Evolutionary conservation across 1,139 yeast species (phyloP).

Genomic region (Suhomyces guaymorum): DNA sequence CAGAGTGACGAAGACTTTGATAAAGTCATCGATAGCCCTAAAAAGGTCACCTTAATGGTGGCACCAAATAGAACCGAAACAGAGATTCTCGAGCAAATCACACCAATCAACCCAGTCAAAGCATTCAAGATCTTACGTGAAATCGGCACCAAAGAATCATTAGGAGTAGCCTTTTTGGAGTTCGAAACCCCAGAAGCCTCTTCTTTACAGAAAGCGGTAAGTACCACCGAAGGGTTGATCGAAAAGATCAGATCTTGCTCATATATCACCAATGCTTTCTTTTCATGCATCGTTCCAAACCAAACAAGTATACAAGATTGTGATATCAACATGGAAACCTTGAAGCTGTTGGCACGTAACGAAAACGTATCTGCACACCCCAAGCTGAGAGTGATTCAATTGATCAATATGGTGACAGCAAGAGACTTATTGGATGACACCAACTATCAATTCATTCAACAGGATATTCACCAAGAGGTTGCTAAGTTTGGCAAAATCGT

Average conservation of each 20-base stretch:
- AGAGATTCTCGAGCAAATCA: constrained; percentile 28
- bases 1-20: constrained; percentile 21
- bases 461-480: constrained; percentile 57
- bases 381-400: constrained; percentile 58
- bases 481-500: constrained; percentile 53
- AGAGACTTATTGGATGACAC: constrained; percentile 59
- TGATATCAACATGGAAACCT: constrained; percentile 33
- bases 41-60: constrained; percentile 34
- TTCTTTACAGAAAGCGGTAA: constrained; percentile 16
- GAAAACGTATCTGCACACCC: constrained; percentile 39
- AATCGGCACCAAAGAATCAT: constrained; percentile 36
- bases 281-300: constrained; percentile 35
- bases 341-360: constrained; percentile 36
- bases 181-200: constrained; percentile 25
- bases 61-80: constrained; percentile 29
- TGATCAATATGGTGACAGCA: constrained; percentile 65
- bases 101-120: constrained; percentile 24
- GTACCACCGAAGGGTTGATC: constrained; percentile 20
- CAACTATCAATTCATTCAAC: constrained; percentile 49
- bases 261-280: constrained; percentile 28
- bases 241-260: constrained; percentile 17
- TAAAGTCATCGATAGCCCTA: constrained; percentile 37
- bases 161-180: constrained; percentile 45
- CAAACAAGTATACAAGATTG: constrained; percentile 40
- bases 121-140: constrained; percentile 38